These are phyloP conservation scores for Eutrema japonicum DNA, from an alignment of 345 rosid genomes.

Conservation along the genomic window DNA sequence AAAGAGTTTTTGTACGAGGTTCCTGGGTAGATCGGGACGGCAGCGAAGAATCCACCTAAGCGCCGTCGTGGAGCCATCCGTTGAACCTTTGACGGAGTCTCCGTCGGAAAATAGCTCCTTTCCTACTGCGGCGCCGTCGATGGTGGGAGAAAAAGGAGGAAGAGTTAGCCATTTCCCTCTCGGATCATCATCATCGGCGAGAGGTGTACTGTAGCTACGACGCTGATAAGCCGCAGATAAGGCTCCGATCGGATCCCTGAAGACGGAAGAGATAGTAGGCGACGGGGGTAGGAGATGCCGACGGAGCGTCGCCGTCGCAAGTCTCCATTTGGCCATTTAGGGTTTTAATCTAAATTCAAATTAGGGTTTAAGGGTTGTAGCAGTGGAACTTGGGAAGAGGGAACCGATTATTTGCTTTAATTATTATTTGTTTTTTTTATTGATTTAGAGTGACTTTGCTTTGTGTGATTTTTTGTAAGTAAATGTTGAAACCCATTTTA, in stretches of 20 bases:
- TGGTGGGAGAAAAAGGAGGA: conserved; percentile 61
- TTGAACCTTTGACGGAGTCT: conserved; percentile 10
- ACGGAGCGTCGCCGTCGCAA: conserved; percentile 46
- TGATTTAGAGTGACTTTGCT: too few relatives aligned
- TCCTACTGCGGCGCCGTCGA: conserved; percentile 54
- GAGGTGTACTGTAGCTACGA: conserved; percentile 38
- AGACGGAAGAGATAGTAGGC: conserved; percentile 9
- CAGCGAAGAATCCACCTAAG: conserved; percentile 82
- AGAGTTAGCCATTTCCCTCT: conserved; percentile 69
- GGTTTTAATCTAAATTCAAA: conserved; percentile 10
- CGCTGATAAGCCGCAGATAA: conserved; percentile 22
- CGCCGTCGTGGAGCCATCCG: conserved; percentile 57
- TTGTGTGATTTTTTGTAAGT: too few relatives aligned
- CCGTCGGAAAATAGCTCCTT: conserved; percentile 46
- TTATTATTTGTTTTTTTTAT: background rate
- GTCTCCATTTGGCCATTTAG: conserved; percentile 42
- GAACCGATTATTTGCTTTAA: background rate
- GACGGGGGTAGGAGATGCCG: conserved; percentile 41
- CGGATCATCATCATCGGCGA: conserved; percentile 15
- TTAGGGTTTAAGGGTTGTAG: conserved; percentile 31
- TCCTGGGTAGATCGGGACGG: conserved; percentile 87
- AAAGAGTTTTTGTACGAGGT: conserved; percentile 82
- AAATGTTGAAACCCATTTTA: too few relatives aligned
- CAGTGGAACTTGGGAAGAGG: background rate
- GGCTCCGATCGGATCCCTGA: background rate